phyloP scores from a whole-genome alignment of 805 yeast genomes.

The Lachancea sp. region DNA sequence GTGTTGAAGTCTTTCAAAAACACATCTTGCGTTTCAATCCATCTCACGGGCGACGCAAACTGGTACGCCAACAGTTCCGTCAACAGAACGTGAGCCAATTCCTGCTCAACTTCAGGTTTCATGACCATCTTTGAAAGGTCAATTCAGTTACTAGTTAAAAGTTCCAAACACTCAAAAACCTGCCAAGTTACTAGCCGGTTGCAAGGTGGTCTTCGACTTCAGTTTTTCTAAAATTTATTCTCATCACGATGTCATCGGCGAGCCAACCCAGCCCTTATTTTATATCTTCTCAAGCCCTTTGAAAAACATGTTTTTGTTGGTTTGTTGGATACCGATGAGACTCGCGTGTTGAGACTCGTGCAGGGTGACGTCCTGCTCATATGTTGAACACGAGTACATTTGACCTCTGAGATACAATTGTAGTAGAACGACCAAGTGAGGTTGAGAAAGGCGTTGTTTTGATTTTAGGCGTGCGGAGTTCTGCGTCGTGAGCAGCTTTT shows the following conservation, averaged over 20 bases:
- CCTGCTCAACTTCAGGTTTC: conserved; percentile 94
- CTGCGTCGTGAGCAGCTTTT: too few relatives aligned
- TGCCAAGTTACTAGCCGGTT: not conserved
- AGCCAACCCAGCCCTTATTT: conserved; percentile 1
- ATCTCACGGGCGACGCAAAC: conserved; percentile 98
- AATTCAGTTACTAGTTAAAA: too few relatives aligned
- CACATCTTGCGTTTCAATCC: conserved; percentile 99
- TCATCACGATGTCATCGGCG: too few relatives aligned
- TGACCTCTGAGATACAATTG: too few relatives aligned
- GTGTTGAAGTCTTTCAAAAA: conserved; percentile 89
- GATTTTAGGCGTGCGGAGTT: too few relatives aligned
- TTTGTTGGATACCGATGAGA: conserved; percentile 6
- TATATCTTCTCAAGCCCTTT: not conserved
- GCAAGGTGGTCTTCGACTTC: too few relatives aligned
- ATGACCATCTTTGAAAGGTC: conserved; percentile 17
- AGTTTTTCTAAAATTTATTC: too few relatives aligned
- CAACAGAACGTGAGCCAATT: conserved; percentile 86
- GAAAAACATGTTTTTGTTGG: conserved; percentile 8
- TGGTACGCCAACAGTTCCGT: conserved; percentile 97
- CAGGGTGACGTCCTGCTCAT: not conserved
- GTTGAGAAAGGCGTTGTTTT: too few relatives aligned
- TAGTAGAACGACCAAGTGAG: too few relatives aligned
- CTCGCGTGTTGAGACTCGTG: not conserved
- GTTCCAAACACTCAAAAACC: not conserved
- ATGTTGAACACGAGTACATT: not conserved